A percentile compares a stretch with the other conserved stretches of the same genome.
Evolutionary conservation across 768 basidiomycete species (phyloP).

Genomic region (Daedaleopsis nitida): DNA sequence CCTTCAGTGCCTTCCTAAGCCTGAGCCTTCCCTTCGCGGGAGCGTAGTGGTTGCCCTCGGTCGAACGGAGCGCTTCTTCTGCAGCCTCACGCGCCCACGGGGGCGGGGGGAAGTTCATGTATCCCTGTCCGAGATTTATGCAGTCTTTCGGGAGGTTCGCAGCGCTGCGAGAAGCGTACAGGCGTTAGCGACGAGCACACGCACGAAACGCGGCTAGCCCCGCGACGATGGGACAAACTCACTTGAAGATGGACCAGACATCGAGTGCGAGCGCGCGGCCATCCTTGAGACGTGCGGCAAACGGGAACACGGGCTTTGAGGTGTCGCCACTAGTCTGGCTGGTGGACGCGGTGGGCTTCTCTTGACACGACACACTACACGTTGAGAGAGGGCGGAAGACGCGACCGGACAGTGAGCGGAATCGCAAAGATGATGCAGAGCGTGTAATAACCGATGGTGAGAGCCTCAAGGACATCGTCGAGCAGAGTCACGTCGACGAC

Average conservation of each 20-base stretch:
- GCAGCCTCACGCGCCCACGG: conserved; percentile 77
- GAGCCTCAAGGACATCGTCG: too few relatives aligned
- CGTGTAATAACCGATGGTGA: too few relatives aligned
- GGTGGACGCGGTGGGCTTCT: too few relatives aligned
- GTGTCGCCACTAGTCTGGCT: too few relatives aligned
- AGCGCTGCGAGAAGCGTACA: conserved; percentile 51
- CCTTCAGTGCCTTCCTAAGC: conserved; percentile 83
- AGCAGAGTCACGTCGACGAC: too few relatives aligned
- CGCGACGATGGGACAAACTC: conserved; percentile 2
- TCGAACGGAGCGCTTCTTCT: conserved; percentile 59
- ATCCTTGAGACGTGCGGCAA: conserved; percentile 69
- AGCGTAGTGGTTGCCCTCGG: conserved; percentile 80
- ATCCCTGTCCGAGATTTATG: conserved; percentile 88
- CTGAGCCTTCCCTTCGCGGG: conserved; percentile 89
- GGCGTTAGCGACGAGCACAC: not conserved
- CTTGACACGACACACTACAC: too few relatives aligned
- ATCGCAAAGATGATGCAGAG: too few relatives aligned
- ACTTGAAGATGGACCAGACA: conserved; percentile 93
- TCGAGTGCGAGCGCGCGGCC: conserved; percentile 81
- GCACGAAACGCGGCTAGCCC: too few relatives aligned
- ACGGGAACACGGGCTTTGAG: conserved; percentile 39
- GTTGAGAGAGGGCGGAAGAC: too few relatives aligned
- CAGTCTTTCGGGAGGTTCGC: conserved; percentile 87
- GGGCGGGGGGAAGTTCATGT: conserved; percentile 91
- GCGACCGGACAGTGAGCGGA: too few relatives aligned